Evolutionary conservation across 1,139 yeast species (phyloP), one percentile per base, ranked within the genome.

Genomic region (Torulaspora globosa): DNA sequence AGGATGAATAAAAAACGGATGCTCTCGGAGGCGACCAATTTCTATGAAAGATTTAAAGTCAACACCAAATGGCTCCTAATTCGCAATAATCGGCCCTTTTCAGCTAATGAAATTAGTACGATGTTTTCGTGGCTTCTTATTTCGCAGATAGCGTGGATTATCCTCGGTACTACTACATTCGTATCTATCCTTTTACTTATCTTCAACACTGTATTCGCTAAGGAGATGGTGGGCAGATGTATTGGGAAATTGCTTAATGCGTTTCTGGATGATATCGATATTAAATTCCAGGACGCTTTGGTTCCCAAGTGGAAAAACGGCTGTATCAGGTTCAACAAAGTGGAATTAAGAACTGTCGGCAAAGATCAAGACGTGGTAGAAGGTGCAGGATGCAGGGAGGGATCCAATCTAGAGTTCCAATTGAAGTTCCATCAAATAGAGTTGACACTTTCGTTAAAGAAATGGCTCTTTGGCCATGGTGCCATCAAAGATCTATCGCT

Each of bases 401-500:
- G 52, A 47, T 39, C 46, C 5, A 46, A 39, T n/a, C 42, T 57
- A 19, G 52, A 53, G 34, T 53, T 70, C 33, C 63, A 68, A 9
- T 73, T 82, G 26, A 67, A 66, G 12, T 70, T 82, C 24, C 78
- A 80, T 44, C 73, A 78, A 14, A 67, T 82, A 51, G 79, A 78
- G 51, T 59, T 83, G 34, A 75, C 84, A 0, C 66, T 84, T 18
- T 79, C 85, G 1, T 76, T 84, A 51, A 72, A 73, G 37, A 84
- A 84, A 62, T 84, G 90, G 90, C 72, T 80, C 41, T 76, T 77
- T 49, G 83, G 88, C 0, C 73, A 75, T 39, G 94, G 94, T 0
- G 66, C 84, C 26, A 75, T 84, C 34, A 70, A 81, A 44, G 80
- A 80, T 52, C 65, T 83, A 38, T 83, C 82, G 46, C 69, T 84